Base-by-base conservation (phyloP, 176 grass and related monocot genomes). In the Calamus simplicifolius region DNA sequence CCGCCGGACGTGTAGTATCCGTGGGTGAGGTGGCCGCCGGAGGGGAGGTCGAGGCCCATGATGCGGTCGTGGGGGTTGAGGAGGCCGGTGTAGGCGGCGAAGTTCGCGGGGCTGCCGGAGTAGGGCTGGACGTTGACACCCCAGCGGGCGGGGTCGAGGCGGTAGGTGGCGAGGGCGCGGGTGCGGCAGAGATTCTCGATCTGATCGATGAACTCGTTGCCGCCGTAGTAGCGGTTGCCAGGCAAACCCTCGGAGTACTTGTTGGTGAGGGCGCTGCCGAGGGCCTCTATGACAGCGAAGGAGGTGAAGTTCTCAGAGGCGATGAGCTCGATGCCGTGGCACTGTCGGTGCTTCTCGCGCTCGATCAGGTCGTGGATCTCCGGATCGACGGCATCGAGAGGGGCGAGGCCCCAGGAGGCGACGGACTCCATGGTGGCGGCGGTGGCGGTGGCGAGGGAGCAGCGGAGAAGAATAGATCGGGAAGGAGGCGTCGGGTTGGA, bases 261-360 rank as follows among this genome's bases (percentile, higher is more conserved):
- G 65, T 56, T 56, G 65, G 65, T 68, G 52, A 56, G 51, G 18
- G 65, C 65, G 28, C 65, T 56, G 51, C 65, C 65, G 65, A 68
- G 65, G 65, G 65, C 65, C 52, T 68, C 27, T 3, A 68, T 68
- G 17, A 68, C 51, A 18, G 51, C 65, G 52, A 68, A 68, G 28
- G 65, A 68, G 26, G 51, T 68, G 50, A 68, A 68, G 28, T 68
- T 68, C 65, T 68, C 65, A 28, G 65, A 68, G 65, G 65, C 65
- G 52, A 68, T 68, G 28, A 68, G 65, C 28, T 68, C 65, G 65
- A 68, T 68, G 52, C 65, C 65, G 29, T 68, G 65, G 18, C 51
- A 38, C 52, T 56, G 65, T 7, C 65, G 51, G 16, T 27, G 64
- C 64, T 67, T 67, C 64, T 67, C 64, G 27, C 35, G 50, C 64